Percentiles rank a stretch among this genome's conserved stretches.
phyloP scores from a whole-genome alignment of 1,284 basidiomycete species.

The Cryptococcus hybrid region DNA sequence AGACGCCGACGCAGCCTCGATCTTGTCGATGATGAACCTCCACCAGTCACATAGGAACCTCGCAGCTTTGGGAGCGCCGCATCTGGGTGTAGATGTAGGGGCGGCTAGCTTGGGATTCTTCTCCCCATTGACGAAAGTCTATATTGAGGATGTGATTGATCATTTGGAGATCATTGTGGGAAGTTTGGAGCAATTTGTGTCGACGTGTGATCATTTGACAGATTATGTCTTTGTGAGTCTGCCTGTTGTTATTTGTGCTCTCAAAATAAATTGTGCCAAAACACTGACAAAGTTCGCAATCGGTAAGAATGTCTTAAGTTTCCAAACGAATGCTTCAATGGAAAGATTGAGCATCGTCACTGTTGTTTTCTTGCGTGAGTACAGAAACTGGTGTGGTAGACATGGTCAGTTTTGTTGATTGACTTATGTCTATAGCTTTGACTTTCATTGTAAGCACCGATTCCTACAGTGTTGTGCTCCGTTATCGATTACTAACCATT shows the following conservation, averaged over 20 bases:
- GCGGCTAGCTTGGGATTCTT: conserved; percentile 30
- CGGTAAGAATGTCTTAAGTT: conserved; percentile 43
- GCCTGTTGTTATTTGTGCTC: not conserved
- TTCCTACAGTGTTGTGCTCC: not conserved
- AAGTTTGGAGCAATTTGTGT: conserved; percentile 46
- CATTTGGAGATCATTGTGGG: conserved; percentile 48
- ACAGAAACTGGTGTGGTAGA: not conserved
- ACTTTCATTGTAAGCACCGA: conserved; percentile 28
- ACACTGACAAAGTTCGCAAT: not conserved
- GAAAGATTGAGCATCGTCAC: conserved; percentile 49
- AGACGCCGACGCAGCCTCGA: not conserved
- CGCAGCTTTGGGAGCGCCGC: not conserved
- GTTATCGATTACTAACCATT: not conserved
- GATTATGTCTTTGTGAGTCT: conserved; percentile 48
- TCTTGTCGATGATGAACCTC: not conserved
- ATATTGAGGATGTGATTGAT: conserved; percentile 47
- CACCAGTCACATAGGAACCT: not conserved
- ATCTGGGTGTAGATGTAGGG: no score
- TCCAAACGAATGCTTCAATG: conserved; percentile 50
- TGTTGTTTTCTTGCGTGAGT: conserved; percentile 50
- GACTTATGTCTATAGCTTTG: conserved; percentile 15
- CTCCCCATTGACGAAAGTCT: conserved; percentile 40
- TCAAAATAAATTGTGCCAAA: not conserved
- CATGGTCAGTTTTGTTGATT: not conserved
- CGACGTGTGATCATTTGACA: conserved; percentile 48